A percentile compares a stretch with the other conserved stretches of the same genome.
Evolutionary conservation across 2,329 filamentous ascomycete genomes (phyloP).

Genomic region (Coniochaeta sp.): DNA sequence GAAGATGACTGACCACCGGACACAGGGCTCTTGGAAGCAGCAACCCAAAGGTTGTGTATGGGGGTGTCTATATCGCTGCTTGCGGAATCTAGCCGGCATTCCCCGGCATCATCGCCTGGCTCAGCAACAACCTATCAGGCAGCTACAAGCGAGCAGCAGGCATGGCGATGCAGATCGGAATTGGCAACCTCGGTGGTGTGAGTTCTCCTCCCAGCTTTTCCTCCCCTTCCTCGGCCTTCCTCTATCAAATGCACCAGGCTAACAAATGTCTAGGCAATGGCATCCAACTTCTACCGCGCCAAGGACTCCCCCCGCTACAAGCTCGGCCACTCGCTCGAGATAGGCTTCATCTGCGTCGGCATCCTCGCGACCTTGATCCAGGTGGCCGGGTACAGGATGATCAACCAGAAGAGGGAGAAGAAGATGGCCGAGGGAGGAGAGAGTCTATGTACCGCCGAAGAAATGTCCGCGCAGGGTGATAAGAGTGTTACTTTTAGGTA

Average conservation of each 20-base stretch:
- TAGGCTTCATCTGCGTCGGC: slow-evolving; percentile 39
- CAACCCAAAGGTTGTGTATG: slow-evolving; percentile 60
- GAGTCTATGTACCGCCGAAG: slow-evolving; percentile 30
- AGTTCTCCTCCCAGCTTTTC: too few relatives aligned
- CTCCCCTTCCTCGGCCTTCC: too few relatives aligned
- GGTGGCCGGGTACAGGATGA: slow-evolving; percentile 42
- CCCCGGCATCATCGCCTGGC: slow-evolving; percentile 72
- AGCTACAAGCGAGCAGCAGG: slow-evolving; percentile 57
- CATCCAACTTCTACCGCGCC: slow-evolving; percentile 62
- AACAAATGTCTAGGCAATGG: slow-evolving; percentile 44
- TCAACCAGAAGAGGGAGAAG: slow-evolving; percentile 52
- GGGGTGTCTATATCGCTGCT: slow-evolving; percentile 68
- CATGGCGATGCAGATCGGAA: slow-evolving; percentile 57
- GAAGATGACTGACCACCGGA: slow-evolving; percentile 7
- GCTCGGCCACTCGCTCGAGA: slow-evolving; percentile 42
- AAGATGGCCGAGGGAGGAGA: slow-evolving; percentile 36
- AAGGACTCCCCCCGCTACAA: slow-evolving; percentile 40
- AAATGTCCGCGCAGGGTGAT: slow-evolving; percentile 54
- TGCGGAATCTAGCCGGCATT: slow-evolving; percentile 76
- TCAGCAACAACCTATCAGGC: slow-evolving; percentile 67
- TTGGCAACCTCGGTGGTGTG: slow-evolving; percentile 51
- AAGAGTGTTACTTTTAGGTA: slow-evolving; percentile 57
- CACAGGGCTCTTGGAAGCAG: slow-evolving; percentile 48
- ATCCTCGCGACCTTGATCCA: slow-evolving; percentile 36
- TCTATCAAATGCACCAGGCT: too few relatives aligned